These are phyloP conservation scores for Myriosclerotinia curreyana DNA, from an alignment of 2,329 filamentous ascomycete species.

Conservation along the genomic window DNA sequence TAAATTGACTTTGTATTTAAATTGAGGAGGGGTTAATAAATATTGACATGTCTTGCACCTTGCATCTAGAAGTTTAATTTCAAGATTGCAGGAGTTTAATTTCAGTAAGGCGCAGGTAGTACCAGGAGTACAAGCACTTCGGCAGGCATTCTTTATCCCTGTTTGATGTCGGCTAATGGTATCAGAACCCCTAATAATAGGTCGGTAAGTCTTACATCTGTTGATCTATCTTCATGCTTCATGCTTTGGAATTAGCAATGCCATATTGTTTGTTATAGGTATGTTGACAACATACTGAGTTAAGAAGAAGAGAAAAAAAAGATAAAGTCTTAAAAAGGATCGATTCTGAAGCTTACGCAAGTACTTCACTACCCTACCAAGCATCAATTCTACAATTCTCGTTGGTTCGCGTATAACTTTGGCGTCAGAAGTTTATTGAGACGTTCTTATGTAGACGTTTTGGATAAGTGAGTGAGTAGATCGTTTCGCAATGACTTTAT, in stretches of 20 bases:
- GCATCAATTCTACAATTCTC: conserved; percentile 1
- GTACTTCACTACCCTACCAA: too few species aligned
- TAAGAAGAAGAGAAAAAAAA: too few species aligned
- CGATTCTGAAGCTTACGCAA: too few species aligned
- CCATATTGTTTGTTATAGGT: conserved; percentile 3
- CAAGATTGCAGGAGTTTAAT: conserved; percentile 13
- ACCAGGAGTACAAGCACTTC: too few species aligned
- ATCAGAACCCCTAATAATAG: conserved; percentile 11
- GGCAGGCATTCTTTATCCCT: too few species aligned
- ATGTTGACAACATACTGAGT: conserved; percentile 2
- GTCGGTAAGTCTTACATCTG: neutral
- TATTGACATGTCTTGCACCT: conserved; percentile 6
- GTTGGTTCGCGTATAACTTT: conserved; percentile 2
- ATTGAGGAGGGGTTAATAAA: conserved; percentile 16
- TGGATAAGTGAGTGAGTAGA: neutral
- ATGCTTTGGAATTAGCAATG: neutral
- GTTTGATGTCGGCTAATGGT: conserved; percentile 13
- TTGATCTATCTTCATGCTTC: conserved; percentile 1
- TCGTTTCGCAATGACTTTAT: neutral
- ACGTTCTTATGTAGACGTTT: neutral
- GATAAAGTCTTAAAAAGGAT: neutral
- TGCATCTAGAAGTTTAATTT: too few species aligned
- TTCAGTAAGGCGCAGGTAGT: conserved; percentile 17
- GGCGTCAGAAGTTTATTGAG: neutral
- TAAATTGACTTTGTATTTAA: neutral